A percentile compares a stretch with the other conserved stretches of the same genome.
Evolutionary conservation across 306 rosid genomes (phyloP).

Genomic region (Vigna unguiculata): DNA sequence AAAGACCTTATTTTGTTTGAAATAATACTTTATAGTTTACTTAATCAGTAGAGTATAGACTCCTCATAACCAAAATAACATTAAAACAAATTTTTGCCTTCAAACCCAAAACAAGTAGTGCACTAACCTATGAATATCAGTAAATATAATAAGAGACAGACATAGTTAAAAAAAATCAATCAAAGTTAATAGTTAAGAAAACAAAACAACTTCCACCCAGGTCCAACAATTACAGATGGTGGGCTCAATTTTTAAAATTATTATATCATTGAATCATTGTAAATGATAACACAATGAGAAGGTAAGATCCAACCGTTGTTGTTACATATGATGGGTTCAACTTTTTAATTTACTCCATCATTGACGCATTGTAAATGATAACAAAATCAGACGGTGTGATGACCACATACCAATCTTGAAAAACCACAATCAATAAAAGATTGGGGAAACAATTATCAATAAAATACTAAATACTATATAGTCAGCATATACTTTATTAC

Average conservation of each 20-base stretch:
- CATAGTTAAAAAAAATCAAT: no score
- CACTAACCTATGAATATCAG: no score
- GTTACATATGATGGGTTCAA: conserved; percentile 61
- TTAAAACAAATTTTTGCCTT: not conserved
- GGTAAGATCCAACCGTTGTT: conserved; percentile 85
- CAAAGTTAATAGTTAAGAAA: no score
- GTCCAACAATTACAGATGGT: no score
- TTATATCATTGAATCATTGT: no score
- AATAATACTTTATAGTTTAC: not conserved
- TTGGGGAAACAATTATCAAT: conserved; percentile 9
- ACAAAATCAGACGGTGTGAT: conserved; percentile 31
- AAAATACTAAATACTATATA: not conserved
- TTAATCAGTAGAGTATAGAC: conserved; percentile 1
- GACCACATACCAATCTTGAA: not conserved
- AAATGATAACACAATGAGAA: conserved; percentile 6
- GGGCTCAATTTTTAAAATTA: no score
- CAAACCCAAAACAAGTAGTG: no score
- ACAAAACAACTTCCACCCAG: no score
- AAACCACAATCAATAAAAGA: conserved; percentile 23
- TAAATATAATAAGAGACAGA: no score
- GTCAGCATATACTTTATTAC: not conserved
- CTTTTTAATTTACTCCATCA: conserved; percentile 35
- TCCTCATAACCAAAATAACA: conserved; percentile 10
- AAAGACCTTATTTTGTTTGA: not conserved
- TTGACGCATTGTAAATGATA: conserved; percentile 30